Evolutionary conservation across 352 stramenopile species (phyloP).

Genomic region (Aphanomyces stellatus): DNA sequence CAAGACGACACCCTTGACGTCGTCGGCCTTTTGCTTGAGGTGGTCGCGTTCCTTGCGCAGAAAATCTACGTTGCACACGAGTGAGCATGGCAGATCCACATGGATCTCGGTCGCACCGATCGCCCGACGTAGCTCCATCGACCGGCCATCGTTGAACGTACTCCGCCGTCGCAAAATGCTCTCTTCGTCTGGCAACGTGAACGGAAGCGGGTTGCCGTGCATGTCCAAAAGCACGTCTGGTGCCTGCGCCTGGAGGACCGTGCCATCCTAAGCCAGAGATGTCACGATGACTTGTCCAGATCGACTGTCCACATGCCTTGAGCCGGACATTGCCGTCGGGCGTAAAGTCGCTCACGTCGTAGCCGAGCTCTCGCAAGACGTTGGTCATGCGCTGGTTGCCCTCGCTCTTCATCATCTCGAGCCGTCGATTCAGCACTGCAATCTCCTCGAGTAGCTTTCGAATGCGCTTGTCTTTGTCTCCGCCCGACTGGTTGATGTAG

Average conservation of each 20-base stretch:
- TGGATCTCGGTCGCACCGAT: conserved; percentile 18
- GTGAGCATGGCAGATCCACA: background rate
- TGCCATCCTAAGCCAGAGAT: conserved; percentile 56
- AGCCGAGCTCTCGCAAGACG: conserved; percentile 65
- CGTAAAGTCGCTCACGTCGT: conserved; percentile 69
- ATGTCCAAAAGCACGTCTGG: conserved; percentile 1
- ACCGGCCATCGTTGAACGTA: background rate
- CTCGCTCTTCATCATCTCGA: conserved; percentile 56
- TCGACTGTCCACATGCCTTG: conserved; percentile 49
- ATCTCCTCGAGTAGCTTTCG: conserved; percentile 75
- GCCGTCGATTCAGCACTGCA: conserved; percentile 40
- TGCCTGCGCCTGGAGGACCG: conserved; percentile 29
- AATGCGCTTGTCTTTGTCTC: conserved; percentile 77
- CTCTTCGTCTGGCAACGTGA: background rate
- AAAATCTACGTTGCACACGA: conserved; percentile 28
- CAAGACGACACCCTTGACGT: conserved; percentile 68
- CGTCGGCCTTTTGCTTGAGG: conserved; percentile 65
- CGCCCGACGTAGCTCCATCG: conserved; percentile 15
- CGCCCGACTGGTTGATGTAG: conserved; percentile 76
- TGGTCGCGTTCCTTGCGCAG: conserved; percentile 55
- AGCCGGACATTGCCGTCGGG: conserved; percentile 77
- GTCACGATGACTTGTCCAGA: no score
- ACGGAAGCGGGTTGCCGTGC: conserved; percentile 5
- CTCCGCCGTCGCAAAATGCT: background rate
- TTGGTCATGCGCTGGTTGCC: conserved; percentile 71